phyloP scores from a whole-genome alignment of 2,329 filamentous ascomycete species.

The Xenosphaeropsis pyriputrescens region DNA sequence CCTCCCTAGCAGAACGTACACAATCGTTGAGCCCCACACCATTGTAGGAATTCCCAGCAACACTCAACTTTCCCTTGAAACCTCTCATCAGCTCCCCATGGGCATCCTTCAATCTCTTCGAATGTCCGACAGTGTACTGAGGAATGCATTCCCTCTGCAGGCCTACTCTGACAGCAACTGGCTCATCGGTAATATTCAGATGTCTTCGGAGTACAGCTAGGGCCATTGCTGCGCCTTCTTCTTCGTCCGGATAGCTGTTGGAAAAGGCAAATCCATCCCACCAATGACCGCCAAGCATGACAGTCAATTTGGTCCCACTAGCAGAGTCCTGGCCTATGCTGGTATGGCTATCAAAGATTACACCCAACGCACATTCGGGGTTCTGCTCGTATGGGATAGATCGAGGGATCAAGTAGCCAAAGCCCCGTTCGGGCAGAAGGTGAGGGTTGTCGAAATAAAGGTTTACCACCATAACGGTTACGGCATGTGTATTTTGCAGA shows the following conservation, averaged over 20 bases:
- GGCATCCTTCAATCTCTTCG: constrained; percentile 11
- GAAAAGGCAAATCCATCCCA: constrained; percentile 48
- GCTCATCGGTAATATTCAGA: constrained; percentile 49
- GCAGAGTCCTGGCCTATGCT: constrained; percentile 35
- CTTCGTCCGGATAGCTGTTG: constrained; percentile 41
- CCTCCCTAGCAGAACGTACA: constrained; percentile 37
- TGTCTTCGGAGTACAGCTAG: constrained; percentile 57
- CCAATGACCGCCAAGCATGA: constrained; percentile 91
- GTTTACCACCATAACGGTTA: constrained; percentile 86
- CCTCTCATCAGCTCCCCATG: constrained; percentile 13
- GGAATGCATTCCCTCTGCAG: constrained; percentile 67
- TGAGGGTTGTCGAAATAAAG: constrained; percentile 60
- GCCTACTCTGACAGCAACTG: constrained; percentile 44
- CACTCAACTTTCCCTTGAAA: constrained; percentile 18
- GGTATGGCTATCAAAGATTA: constrained; percentile 66
- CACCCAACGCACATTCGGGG: constrained; percentile 71
- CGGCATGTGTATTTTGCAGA: constrained; percentile 41
- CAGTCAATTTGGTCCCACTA: constrained; percentile 69
- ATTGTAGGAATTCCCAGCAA: constrained; percentile 33
- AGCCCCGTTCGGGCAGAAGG: constrained; percentile 52
- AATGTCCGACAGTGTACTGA: constrained; percentile 74
- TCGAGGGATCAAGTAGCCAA: constrained; percentile 84
- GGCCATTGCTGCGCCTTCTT: constrained; percentile 57
- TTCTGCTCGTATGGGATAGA: constrained; percentile 57
- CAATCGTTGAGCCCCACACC: constrained; percentile 34